Percentiles rank a stretch among this genome's conserved stretches.
Conservation (phyloP, 225 moss, liverwort and hornwort species). For the Sphagnum contortum region DNA sequence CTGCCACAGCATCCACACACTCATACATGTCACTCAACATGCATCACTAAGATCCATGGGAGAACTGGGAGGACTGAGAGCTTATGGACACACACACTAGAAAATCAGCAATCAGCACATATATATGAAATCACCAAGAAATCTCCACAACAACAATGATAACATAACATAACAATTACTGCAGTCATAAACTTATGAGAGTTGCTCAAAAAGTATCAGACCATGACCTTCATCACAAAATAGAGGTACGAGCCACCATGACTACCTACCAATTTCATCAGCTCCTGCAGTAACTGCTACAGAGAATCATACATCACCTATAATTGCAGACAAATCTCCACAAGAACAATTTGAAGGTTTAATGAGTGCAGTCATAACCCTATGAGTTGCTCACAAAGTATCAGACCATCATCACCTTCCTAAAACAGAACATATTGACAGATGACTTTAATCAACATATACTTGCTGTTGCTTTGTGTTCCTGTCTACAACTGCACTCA, state of each 20-base stretch:
- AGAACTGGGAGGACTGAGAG: no score
- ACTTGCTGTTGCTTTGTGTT: neutral
- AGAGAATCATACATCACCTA: no score
- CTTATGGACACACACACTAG: no score
- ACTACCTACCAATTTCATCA: no score
- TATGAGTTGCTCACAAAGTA: neutral
- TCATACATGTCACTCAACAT: neutral
- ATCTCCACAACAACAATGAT: neutral
- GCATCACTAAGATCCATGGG: neutral
- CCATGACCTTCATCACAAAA: no score
- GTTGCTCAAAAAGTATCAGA: no score
- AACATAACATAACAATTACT: neutral
- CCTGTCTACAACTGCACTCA: slow-evolving; percentile 14
- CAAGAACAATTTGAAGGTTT: neutral
- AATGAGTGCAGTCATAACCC: no score
- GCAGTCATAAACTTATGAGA: no score
- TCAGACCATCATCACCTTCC: neutral
- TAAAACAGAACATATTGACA: neutral
- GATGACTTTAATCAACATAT: neutral
- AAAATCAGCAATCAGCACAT: neutral
- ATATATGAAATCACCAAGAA: neutral
- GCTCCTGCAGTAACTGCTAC: no score
- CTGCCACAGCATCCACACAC: slow-evolving; percentile 17
- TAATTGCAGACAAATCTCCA: no score
- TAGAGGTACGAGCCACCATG: no score